Conservation (phyloP, 2,329 filamentous ascomycete species). For the Cladosporium cucumerinum region DNA sequence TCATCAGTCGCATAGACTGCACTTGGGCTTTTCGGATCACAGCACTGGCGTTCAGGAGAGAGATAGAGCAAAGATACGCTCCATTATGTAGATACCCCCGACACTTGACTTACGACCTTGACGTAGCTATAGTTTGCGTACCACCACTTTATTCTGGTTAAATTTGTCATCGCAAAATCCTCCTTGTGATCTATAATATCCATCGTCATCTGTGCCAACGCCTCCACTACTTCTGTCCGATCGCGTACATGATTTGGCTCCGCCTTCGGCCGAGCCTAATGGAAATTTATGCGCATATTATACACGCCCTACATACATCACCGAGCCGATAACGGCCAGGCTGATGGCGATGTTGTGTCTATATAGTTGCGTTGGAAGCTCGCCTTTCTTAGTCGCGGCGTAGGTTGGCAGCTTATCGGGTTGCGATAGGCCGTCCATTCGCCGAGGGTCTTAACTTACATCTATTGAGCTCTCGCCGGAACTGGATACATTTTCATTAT, state of each 20-base stretch:
- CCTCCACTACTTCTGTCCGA: constrained; percentile 14
- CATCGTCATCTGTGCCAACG: background rate
- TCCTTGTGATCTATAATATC: background rate
- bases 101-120: background rate
- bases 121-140: background rate
- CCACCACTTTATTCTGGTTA: background rate
- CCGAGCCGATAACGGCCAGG: background rate
- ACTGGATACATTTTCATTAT: background rate
- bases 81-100: constrained; percentile 12
- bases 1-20: background rate
- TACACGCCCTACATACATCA: background rate
- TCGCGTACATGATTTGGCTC: background rate
- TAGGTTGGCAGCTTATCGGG: background rate
- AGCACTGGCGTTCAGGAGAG: constrained; percentile 13
- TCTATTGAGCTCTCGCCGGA: background rate
- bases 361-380: background rate
- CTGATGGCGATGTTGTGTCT: background rate
- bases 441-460: background rate
- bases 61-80: background rate
- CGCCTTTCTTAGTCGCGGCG: background rate
- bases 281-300: background rate
- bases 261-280: constrained; percentile 1
- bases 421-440: background rate
- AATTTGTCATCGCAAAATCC: background rate
- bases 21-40: background rate